Percentiles rank a stretch among this genome's conserved stretches.
Evolutionary conservation across 2,329 filamentous ascomycete species (phyloP).

Genomic region (Trichoderma sp.): DNA sequence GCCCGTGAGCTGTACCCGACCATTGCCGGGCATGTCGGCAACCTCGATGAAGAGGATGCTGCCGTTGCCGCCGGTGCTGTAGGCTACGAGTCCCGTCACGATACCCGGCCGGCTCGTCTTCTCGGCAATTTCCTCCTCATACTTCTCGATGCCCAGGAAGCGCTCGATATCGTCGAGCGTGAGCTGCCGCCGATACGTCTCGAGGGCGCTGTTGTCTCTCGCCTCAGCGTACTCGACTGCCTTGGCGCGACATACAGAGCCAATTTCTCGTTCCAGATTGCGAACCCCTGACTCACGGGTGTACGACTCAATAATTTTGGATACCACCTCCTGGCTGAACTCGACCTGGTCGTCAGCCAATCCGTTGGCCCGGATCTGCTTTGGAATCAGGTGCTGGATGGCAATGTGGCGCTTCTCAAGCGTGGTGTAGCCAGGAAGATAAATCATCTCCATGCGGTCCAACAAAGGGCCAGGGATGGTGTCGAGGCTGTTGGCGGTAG

Average conservation of each 20-base stretch:
- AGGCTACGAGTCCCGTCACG: conserved; percentile 93
- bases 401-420: conserved; percentile 97
- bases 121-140: conserved; percentile 93
- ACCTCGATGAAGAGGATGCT: conserved; percentile 98
- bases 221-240: conserved; percentile 93
- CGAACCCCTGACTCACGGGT: conserved; percentile 95
- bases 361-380: conserved; percentile 90
- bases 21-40: conserved; percentile 91
- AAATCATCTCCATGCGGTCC: conserved; percentile 95
- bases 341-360: conserved; percentile 70
- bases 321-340: conserved; percentile 79
- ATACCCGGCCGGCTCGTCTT: conserved; percentile 80
- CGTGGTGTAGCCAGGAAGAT: conserved; percentile 91
- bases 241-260: conserved; percentile 89
- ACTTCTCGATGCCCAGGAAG: conserved; percentile 89
- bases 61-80: conserved; percentile 87
- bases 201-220: conserved; percentile 66
- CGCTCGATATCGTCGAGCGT: conserved; percentile 78
- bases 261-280: conserved; percentile 93
- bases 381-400: conserved; percentile 87
- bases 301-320: conserved; percentile 94
- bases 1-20: conserved; percentile 89
- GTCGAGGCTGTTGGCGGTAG: conserved; percentile 90
- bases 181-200: conserved; percentile 70
- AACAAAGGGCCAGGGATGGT: conserved; percentile 92